Conservation (phyloP, 2,329 filamentous ascomycete species). For the Colletotrichum sp. region DNA sequence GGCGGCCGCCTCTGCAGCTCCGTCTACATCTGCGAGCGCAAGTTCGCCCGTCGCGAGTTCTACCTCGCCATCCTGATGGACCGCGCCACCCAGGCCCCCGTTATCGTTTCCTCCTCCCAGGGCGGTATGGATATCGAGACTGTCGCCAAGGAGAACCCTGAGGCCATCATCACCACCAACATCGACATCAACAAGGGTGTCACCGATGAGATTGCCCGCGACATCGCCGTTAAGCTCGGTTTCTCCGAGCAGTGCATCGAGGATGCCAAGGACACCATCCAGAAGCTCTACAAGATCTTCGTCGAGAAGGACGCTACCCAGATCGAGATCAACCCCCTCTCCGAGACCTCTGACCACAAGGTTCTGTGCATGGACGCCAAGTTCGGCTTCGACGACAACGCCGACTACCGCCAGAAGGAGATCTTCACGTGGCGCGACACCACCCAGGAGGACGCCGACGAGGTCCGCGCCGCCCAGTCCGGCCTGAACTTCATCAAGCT, state of each 20-base stretch:
- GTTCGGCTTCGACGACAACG: slow-evolving; percentile 98
- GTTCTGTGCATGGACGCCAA: slow-evolving; percentile 99
- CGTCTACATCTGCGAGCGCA: slow-evolving; percentile 99
- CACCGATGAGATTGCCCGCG: slow-evolving; percentile 91
- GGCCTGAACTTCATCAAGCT: slow-evolving; percentile 99
- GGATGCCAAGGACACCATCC: slow-evolving; percentile 93
- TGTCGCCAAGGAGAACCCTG: slow-evolving; percentile 96
- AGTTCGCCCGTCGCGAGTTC: slow-evolving; percentile 98
- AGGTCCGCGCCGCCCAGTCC: slow-evolving; percentile 91
- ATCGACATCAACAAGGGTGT: slow-evolving; percentile 95
- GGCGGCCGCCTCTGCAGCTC: slow-evolving; percentile 92
- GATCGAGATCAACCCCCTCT: slow-evolving; percentile 99
- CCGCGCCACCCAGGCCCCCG: slow-evolving; percentile 85
- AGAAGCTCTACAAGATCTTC: slow-evolving; percentile 99
- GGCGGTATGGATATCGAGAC: slow-evolving; percentile 99
- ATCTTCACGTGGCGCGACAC: slow-evolving; percentile 93
- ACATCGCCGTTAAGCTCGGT: slow-evolving; percentile 89
- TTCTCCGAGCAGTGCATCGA: slow-evolving; percentile 98
- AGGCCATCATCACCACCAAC: slow-evolving; percentile 92
- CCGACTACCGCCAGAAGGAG: slow-evolving; percentile 97
- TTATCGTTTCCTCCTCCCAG: slow-evolving; percentile 97
- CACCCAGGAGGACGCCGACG: slow-evolving; percentile 94
- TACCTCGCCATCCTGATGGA: slow-evolving; percentile 99
- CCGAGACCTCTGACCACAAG: slow-evolving; percentile 97
- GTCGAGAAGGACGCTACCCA: slow-evolving; percentile 98